Percentiles rank a stretch among this genome's conserved stretches.
Evolutionary conservation across 164 flowering plant genomes (phyloP).

Genomic region (Vitis rupestris): DNA sequence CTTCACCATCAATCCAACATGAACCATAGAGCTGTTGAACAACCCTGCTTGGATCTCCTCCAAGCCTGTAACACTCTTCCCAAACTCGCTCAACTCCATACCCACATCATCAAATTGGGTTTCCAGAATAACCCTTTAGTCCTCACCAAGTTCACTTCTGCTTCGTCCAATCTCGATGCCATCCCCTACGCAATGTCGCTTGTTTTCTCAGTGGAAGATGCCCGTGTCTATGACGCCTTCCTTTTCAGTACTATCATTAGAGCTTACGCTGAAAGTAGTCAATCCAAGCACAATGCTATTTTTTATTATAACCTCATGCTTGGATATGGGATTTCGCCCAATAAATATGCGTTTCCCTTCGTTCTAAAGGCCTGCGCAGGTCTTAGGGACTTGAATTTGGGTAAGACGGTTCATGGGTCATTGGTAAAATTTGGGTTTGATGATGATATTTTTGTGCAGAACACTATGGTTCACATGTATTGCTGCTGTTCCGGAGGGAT

Average conservation of each 20-base stretch:
- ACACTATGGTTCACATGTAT: conserved; percentile 54
- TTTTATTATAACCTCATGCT: conserved; percentile 35
- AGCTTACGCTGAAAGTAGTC: conserved; percentile 34
- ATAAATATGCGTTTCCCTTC: conserved; percentile 54
- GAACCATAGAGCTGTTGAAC: conserved; percentile 36
- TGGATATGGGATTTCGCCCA: conserved; percentile 27
- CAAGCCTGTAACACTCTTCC: conserved; percentile 31
- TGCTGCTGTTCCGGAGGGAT: conserved; percentile 36
- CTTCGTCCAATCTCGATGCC: conserved; percentile 30
- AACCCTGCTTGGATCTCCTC: conserved; percentile 35
- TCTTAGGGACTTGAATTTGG: conserved; percentile 31
- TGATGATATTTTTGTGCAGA: conserved; percentile 43
- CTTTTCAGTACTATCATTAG: conserved; percentile 49
- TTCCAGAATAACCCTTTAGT: conserved; percentile 44
- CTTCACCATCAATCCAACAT: neutral
- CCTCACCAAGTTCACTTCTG: conserved; percentile 49
- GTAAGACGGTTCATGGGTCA: conserved; percentile 47
- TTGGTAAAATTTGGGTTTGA: conserved; percentile 43
- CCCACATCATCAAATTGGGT: conserved; percentile 43
- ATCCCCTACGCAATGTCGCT: conserved; percentile 36
- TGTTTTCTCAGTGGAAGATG: conserved; percentile 28
- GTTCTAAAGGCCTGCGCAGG: conserved; percentile 60
- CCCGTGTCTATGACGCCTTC: conserved; percentile 37
- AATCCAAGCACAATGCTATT: conserved; percentile 26
- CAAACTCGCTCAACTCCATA: conserved; percentile 40